Evolutionary conservation across 768 basidiomycete species (phyloP).

Genomic region (Postia placenta): DNA sequence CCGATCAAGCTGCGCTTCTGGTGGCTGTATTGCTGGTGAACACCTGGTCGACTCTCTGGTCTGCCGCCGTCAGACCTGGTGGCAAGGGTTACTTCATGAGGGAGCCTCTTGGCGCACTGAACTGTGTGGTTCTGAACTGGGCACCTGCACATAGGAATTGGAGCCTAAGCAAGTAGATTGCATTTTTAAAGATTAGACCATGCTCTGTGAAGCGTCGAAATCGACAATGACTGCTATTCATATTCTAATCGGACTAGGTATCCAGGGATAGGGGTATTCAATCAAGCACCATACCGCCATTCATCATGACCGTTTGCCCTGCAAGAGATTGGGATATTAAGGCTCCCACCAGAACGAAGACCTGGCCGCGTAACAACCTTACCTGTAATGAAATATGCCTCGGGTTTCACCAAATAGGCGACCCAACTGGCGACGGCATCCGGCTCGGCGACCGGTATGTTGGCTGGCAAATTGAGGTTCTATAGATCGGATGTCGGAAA

Average conservation of each 20-base stretch:
- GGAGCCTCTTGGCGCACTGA: not conserved
- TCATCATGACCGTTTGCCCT: not conserved
- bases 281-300: not conserved
- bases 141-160: not conserved
- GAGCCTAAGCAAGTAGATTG: not conserved
- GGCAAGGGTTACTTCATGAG: too few species aligned
- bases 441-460: not conserved
- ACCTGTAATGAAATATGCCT: constrained; percentile 17
- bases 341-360: not conserved
- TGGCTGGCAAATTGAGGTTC: not conserved
- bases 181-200: not conserved
- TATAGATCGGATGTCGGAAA: not conserved
- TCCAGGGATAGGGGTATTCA: not conserved
- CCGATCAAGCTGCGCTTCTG: too few species aligned
- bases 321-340: not conserved
- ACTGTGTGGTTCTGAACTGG: not conserved
- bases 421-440: constrained; percentile 15
- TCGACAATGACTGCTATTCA: not conserved
- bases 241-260: too few species aligned
- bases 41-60: too few species aligned
- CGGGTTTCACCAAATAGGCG: constrained; percentile 18
- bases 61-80: too few species aligned
- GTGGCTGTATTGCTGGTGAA: too few species aligned
- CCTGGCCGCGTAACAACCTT: not conserved
- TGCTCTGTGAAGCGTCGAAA: not conserved